Evolutionary conservation across 108 stramenopile species (phyloP).

Genomic region (Asterionellopsis glacialis): DNA sequence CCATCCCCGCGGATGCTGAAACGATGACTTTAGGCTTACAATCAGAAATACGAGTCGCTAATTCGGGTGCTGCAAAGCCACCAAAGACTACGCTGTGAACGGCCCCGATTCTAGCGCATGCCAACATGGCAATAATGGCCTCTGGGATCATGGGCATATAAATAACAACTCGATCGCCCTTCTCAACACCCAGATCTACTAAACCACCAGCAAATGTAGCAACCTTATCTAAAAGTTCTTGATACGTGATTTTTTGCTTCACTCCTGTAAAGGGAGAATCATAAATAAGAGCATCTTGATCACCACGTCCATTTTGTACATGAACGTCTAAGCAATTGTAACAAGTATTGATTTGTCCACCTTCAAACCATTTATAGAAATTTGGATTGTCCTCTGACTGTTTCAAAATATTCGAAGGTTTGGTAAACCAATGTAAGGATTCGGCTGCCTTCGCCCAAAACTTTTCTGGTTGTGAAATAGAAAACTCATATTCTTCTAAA

Average conservation of each 20-base stretch:
- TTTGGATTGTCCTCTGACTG: slow-evolving; percentile 11
- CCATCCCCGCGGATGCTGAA: slow-evolving; percentile 55
- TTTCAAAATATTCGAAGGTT: slow-evolving; percentile 19
- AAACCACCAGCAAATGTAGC: slow-evolving; percentile 44
- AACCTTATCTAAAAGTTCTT: slow-evolving; percentile 58
- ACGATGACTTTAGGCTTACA: slow-evolving; percentile 67
- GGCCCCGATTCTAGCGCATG: slow-evolving; percentile 75
- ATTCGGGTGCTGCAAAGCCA: slow-evolving; percentile 72
- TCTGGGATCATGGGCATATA: slow-evolving; percentile 89
- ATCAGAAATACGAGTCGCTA: slow-evolving; percentile 64
- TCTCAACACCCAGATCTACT: slow-evolving; percentile 39
- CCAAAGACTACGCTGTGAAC: slow-evolving; percentile 86
- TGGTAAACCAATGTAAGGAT: slow-evolving; percentile 22
- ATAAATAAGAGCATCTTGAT: slow-evolving; percentile 56
- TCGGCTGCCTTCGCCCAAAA: slow-evolving; percentile 33
- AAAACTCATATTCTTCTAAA: slow-evolving; percentile 23
- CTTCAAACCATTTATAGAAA: slow-evolving; percentile 38
- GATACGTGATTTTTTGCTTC: slow-evolving; percentile 39
- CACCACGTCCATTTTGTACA: slow-evolving; percentile 47
- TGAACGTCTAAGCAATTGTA: slow-evolving; percentile 75
- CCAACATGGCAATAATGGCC: slow-evolving; percentile 71
- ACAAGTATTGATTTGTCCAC: slow-evolving; percentile 56
- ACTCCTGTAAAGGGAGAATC: slow-evolving; percentile 53
- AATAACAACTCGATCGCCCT: slow-evolving; percentile 71
- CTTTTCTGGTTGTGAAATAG: slow-evolving; percentile 21